Evolutionary conservation across 176 grass and related monocot genomes (phyloP).

Genomic region (Rhynchospora pubera): DNA sequence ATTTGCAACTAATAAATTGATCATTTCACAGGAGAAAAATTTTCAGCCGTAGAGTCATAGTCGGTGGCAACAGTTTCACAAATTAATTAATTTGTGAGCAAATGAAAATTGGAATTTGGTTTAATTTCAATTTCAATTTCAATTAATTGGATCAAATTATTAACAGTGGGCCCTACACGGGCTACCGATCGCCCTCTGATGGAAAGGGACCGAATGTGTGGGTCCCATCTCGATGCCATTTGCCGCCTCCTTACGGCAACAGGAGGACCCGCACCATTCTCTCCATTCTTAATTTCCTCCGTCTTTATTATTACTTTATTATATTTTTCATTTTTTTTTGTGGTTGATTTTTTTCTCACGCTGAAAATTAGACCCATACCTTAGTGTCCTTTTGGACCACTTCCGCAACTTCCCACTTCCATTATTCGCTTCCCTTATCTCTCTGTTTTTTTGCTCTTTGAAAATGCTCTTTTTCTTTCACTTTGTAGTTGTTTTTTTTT

Average conservation of each 20-base stretch:
- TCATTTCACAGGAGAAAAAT: too few relatives aligned
- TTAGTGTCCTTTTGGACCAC: conserved; percentile 14
- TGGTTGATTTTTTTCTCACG: neutral
- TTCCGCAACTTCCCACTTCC: conserved; percentile 2
- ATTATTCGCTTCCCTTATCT: neutral
- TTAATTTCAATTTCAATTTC: neutral
- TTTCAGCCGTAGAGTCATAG: neutral
- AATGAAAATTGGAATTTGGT: neutral
- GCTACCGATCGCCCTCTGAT: neutral
- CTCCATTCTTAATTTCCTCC: conserved; percentile 18
- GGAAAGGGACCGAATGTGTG: neutral
- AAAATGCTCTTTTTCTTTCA: neutral
- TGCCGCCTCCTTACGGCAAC: conserved; percentile 23
- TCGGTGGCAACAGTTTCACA: neutral
- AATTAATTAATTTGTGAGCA: neutral
- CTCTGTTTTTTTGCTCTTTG: neutral
- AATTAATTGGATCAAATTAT: neutral
- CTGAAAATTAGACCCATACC: neutral
- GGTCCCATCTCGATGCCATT: conserved; percentile 12
- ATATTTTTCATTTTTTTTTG: neutral
- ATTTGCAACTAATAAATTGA: too few relatives aligned
- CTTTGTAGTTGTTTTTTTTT: too few relatives aligned
- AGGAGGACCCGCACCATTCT: neutral
- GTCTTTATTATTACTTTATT: conserved; percentile 16
- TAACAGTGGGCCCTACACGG: neutral